Evolutionary conservation across 192 early-diverging fungal species (phyloP).

Genomic region (Coemansia sp.): DNA sequence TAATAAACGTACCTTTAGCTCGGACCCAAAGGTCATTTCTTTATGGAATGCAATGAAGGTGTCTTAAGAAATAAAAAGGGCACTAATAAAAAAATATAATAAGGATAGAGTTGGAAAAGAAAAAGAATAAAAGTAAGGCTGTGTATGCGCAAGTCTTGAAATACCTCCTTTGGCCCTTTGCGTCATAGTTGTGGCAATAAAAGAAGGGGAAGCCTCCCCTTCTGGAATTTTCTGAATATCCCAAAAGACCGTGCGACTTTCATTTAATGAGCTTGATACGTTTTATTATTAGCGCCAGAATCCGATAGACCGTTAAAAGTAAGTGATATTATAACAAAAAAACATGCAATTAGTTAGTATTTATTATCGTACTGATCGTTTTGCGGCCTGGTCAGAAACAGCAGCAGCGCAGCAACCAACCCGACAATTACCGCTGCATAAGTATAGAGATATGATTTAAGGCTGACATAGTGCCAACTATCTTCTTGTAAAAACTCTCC

Average conservation of each 20-base stretch:
- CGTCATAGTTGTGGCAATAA: too few species aligned
- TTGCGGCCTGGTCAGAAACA: neutral
- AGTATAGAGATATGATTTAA: neutral
- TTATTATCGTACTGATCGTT: neutral
- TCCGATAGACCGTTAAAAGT: too few species aligned
- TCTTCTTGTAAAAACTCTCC: neutral
- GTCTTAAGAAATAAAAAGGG: neutral
- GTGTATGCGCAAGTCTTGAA: neutral
- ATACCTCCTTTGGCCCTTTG: too few species aligned
- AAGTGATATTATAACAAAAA: too few species aligned
- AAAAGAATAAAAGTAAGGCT: neutral
- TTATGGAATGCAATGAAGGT: neutral
- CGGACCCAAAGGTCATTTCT: conserved; percentile 51
- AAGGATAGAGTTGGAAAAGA: neutral
- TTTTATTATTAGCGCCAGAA: too few species aligned
- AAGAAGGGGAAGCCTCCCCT: too few species aligned
- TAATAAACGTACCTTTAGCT: conserved; percentile 38
- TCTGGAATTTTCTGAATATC: too few species aligned
- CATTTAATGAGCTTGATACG: too few species aligned
- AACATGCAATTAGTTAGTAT: too few species aligned
- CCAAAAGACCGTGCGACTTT: too few species aligned
- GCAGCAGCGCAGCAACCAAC: neutral
- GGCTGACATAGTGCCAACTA: neutral
- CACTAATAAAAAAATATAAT: neutral
- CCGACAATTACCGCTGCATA: neutral